Evolutionary conservation across 225 moss, liverwort and hornwort species (phyloP), one percentile per base, ranked within the genome.

Genomic region (Lunularia cruciata): DNA sequence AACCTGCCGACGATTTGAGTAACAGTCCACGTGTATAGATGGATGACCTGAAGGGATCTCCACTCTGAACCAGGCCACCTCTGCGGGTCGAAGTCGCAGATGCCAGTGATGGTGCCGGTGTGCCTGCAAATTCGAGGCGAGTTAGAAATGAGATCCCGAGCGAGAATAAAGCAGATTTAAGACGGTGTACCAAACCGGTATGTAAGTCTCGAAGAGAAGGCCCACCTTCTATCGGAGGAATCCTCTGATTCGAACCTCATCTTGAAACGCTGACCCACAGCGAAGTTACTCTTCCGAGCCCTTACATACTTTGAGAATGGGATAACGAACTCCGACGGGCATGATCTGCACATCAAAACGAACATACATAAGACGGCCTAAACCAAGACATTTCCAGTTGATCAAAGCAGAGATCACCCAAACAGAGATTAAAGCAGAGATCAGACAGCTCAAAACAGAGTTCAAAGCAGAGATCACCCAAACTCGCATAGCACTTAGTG

Each of bases 201-300:
- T 20, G n/a, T n/a, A n/a, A n/a, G n/a, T n/a, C n/a, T n/a, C n/a
- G n/a, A n/a, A n/a, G 13, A n/a, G 60, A 37, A 31, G 6, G 13
- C 34, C 9, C 28, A 92, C 89, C 90, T 94, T 28, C 82, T 77
- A 36, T 91, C 87, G 1, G 88, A 49, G 2, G 89, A 75, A 11
- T 95, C 94, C 26, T 95, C 94, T 6, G 89, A 78, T 65, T 89
- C 91, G 25, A 85, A 85, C 19, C 76, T 82, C 80, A 84, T 86
- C 42, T 88, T 85, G 40, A 81, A 86, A 10, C 89, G 88, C 27
- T 82, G 84, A 0, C 91, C 89, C 1, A 83, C 69, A 2, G 78
- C 49, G 19, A 88, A 81, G n/a, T 63, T 83, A 3, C 8, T 69
- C 40, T 78, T 89, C 58, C 77, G 14, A 0, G 94, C 78, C 19